Evolutionary conservation across 1,139 yeast species (phyloP), one percentile per base, ranked within the genome.

Genomic region (Yamadazyma atlantica): DNA sequence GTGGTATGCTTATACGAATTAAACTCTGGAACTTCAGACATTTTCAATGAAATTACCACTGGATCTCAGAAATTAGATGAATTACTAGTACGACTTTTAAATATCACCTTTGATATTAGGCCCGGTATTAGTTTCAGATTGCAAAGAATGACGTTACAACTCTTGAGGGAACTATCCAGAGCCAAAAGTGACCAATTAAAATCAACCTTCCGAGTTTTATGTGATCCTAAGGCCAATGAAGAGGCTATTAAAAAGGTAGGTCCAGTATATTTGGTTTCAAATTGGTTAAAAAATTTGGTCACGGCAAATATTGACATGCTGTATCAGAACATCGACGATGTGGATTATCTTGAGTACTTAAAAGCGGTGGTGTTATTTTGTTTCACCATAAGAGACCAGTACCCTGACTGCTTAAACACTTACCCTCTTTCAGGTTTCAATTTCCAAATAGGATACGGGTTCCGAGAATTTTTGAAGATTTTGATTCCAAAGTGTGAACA

Each of bases 1-100:
- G 41, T 50, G 14, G 34, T 51, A 12, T 40, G 38, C 3, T 38
- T 45, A 10, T 47, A 37, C 22, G 49, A 49, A 15, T 12, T 31
- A 11, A 39, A 36, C 9, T 11, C 28, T 7, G 37, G 38, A 14
- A 14, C 29, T 28, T 5, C 5, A 3, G 5, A 13, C 12, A 6
- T 29, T 17, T 7, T 43, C 4, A 37, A 40, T 17, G 32, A 12
- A 11, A 30, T 45, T 16, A 25, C 37, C n/a, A 23, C 17, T 8
- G 41, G 32, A 21, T 18, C 4, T 13, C 24, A 19, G 21, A 38
- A 36, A 26, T 32, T 41, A 13, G 22, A 26, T 2, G 19, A 24
- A 36, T 40, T 39, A 33, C 29, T 49, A 7, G 35, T 26, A 31
- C 32, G 46, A 30, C 41, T 45, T 24, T 39, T 48, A 31, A 25